Base-by-base conservation (phyloP, 208 protist species). In the Acanthamoeba royreba region DNA sequence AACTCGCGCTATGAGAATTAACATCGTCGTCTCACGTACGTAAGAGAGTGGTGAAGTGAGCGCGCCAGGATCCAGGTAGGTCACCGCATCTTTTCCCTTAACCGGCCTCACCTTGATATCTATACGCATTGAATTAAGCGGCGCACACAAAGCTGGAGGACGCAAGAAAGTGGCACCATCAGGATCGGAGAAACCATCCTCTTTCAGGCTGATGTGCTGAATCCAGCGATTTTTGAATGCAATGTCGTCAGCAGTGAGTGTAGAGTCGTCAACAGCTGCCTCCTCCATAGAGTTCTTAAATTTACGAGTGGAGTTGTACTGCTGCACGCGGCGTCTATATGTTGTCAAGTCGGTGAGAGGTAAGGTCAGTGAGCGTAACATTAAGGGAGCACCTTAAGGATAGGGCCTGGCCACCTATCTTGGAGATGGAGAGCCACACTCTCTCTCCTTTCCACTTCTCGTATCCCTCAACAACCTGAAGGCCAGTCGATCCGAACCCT, bases 401-500 rank as follows among this genome's bases (percentile, higher is more conserved):
- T 25, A 81, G 69, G 38, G 69, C 69, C 69, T 81, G 69, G 1
- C 69, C 69, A 28, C 69, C 69, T 22, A 81, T 81, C 69, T 81
- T 81, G 40, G 74, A 74, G 28, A 93, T 88, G 28, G 72, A 88
- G 0, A 93, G 42, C 90, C 90, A 93, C 40, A 93, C 90, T 46
- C 90, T 31, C 31, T 79, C 61, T 22, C 81, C 81, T 38, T 38
- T 38, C 90, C 90, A 93, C n/a, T 93, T 69, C 17, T 81, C 74
- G 35, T 79, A 53, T n/a, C 90, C 90, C n/a, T 93, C 61, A 38
- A 85, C 43, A 17, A 93, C 90, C 52, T 85, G 38, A 15, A 93
- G 45, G 11, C 90, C 90, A 7, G 90, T 85, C n/a, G 90, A 93
- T 0, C 74, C 90, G 45, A 93, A 93, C 28, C 87, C 87, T 92